phyloP scores from a whole-genome alignment of 2,329 filamentous ascomycete species.

The Gaeumannomyces sp. region DNA sequence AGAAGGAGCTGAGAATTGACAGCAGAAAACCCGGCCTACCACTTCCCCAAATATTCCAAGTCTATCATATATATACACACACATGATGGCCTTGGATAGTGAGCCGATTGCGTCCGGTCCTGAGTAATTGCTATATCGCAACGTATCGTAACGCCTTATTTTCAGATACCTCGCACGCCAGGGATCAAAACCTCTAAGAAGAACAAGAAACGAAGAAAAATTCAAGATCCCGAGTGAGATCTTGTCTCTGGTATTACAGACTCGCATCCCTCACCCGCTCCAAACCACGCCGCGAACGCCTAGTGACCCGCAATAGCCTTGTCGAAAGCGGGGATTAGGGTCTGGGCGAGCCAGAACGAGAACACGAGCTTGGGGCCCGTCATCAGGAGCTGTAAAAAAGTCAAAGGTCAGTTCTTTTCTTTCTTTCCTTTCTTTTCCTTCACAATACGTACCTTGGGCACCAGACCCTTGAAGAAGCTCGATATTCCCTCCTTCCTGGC shows the following conservation, averaged over 20 bases:
- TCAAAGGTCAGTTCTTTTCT: neutral
- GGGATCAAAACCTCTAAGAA: neutral
- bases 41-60: neutral
- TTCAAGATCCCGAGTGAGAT: neutral
- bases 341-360: constrained; percentile 99
- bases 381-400: constrained; percentile 68
- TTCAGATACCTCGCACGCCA: neutral
- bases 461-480: constrained; percentile 96
- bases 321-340: constrained; percentile 88
- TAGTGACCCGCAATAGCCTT: constrained; percentile 29
- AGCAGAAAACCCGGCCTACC: neutral
- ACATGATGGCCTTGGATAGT: neutral
- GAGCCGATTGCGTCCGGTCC: neutral
- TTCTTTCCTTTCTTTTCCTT: neutral
- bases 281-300: neutral
- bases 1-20: neutral
- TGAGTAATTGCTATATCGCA: neutral
- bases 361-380: constrained; percentile 98
- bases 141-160: neutral
- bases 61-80: neutral
- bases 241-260: neutral
- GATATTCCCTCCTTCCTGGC: constrained; percentile 77
- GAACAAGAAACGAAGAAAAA: neutral
- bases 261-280: neutral
- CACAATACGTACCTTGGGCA: constrained; percentile 65